Conservation (phyloP, 2,329 filamentous ascomycete genomes). For the Alternaria conjuncta region DNA sequence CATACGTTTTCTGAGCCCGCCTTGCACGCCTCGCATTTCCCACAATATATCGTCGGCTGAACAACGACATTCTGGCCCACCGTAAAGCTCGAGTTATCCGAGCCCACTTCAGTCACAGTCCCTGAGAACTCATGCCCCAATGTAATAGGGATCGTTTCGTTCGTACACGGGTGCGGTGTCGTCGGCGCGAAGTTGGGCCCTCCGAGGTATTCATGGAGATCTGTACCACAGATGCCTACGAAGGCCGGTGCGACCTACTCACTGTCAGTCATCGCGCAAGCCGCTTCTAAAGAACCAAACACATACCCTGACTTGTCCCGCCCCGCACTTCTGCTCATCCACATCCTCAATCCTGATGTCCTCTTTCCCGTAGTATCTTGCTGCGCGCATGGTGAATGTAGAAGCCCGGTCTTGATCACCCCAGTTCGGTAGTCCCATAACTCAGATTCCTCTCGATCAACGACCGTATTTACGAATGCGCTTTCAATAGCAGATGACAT, state of each 20-base stretch:
- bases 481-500: slow-evolving; percentile 30
- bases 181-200: slow-evolving; percentile 58
- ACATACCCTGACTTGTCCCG: slow-evolving; percentile 57
- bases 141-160: slow-evolving; percentile 63
- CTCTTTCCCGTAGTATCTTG: slow-evolving; percentile 62
- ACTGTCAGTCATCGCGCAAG: neutral
- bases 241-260: slow-evolving; percentile 52
- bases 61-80: slow-evolving; percentile 64
- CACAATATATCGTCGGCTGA: slow-evolving; percentile 66
- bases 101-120: slow-evolving; percentile 64
- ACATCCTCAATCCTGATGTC: slow-evolving; percentile 63
- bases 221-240: slow-evolving; percentile 62
- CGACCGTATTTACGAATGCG: slow-evolving; percentile 38
- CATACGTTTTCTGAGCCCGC: slow-evolving; percentile 65
- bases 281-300: neutral
- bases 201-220: slow-evolving; percentile 61
- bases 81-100: slow-evolving; percentile 55
- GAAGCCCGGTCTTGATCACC: neutral
- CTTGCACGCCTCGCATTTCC: slow-evolving; percentile 62
- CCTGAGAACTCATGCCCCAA: slow-evolving; percentile 72
- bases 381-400: slow-evolving; percentile 56
- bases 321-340: slow-evolving; percentile 54
- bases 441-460: slow-evolving; percentile 20
- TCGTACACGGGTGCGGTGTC: slow-evolving; percentile 64
- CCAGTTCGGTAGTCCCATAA: slow-evolving; percentile 5